A percentile compares a stretch with the other conserved stretches of the same genome.
Conservation (phyloP, 2,329 filamentous ascomycete genomes). For the Pseudogymnoascus sp. region DNA sequence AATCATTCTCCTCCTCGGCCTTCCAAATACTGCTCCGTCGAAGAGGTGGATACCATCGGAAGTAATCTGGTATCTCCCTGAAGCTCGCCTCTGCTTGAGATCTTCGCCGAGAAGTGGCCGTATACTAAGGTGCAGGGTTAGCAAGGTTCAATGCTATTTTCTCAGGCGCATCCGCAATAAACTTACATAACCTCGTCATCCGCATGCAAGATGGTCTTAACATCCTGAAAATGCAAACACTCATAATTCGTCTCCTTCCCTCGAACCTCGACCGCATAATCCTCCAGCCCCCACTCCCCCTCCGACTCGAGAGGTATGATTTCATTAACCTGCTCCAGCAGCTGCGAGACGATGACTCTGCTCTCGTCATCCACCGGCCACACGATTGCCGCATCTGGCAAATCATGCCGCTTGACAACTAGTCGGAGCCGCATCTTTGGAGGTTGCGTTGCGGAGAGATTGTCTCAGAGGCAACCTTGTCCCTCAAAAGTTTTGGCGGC, state of each 20-base stretch:
- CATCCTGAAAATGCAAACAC: constrained; percentile 74
- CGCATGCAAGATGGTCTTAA: constrained; percentile 63
- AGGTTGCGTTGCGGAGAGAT: background rate
- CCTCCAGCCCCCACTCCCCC: constrained; percentile 74
- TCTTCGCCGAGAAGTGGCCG: constrained; percentile 70
- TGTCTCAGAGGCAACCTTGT: background rate
- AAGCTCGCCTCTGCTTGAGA: constrained; percentile 60
- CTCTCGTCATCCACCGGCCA: constrained; percentile 55
- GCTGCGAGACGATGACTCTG: constrained; percentile 63
- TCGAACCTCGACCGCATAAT: constrained; percentile 74
- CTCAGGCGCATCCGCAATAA: background rate
- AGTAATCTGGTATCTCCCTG: constrained; percentile 75
- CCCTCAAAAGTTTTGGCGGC: background rate
- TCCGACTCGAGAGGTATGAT: constrained; percentile 70
- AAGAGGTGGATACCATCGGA: constrained; percentile 70
- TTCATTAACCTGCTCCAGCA: constrained; percentile 72
- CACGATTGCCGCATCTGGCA: constrained; percentile 64
- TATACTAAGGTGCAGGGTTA: constrained; percentile 45
- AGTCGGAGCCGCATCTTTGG: constrained; percentile 61
- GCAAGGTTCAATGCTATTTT: background rate
- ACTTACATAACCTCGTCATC: constrained; percentile 76
- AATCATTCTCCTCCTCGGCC: constrained; percentile 54
- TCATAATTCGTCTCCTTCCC: constrained; percentile 61
- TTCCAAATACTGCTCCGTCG: constrained; percentile 79
- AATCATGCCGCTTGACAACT: constrained; percentile 60